Conservation (phyloP, 768 basidiomycete species). For the Rhodocollybia butyracea region DNA sequence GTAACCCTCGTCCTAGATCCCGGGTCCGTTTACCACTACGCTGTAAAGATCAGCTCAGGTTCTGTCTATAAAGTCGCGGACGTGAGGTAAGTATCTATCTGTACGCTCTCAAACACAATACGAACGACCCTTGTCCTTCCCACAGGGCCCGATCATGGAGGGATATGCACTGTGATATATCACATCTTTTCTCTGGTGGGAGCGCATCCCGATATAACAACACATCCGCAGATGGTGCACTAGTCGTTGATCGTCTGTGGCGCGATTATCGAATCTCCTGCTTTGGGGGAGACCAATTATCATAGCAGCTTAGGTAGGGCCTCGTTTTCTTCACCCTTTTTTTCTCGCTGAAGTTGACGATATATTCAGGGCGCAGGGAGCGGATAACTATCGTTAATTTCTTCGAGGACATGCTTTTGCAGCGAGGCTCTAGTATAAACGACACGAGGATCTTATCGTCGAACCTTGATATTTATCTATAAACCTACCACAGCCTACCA, state of each 20-base stretch:
- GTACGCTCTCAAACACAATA: neutral
- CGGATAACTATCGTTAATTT: neutral
- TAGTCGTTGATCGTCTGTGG: conserved; percentile 66
- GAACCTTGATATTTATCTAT: neutral
- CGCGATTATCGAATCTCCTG: conserved; percentile 57
- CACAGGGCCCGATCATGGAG: conserved; percentile 64
- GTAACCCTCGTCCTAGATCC: conserved; percentile 69
- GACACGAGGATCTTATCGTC: neutral
- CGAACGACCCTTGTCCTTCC: neutral
- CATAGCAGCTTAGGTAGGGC: neutral
- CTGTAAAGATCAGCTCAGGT: conserved; percentile 53
- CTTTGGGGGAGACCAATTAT: conserved; percentile 51
- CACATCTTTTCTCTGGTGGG: conserved; percentile 51
- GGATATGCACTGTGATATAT: conserved; percentile 58
- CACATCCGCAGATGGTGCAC: conserved; percentile 42
- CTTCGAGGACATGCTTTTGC: neutral
- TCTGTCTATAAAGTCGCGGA: conserved; percentile 49
- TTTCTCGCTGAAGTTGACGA: neutral
- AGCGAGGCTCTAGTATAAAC: neutral
- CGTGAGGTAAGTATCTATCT: conserved; percentile 53
- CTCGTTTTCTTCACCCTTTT: neutral
- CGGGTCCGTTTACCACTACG: conserved; percentile 66
- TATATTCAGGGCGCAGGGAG: neutral
- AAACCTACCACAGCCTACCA: too few relatives aligned
- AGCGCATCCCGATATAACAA: conserved; percentile 26